Percentiles rank a stretch among this genome's conserved stretches.
Conservation (phyloP, 805 yeast genomes). For the Middelhovenomyces tepae region DNA sequence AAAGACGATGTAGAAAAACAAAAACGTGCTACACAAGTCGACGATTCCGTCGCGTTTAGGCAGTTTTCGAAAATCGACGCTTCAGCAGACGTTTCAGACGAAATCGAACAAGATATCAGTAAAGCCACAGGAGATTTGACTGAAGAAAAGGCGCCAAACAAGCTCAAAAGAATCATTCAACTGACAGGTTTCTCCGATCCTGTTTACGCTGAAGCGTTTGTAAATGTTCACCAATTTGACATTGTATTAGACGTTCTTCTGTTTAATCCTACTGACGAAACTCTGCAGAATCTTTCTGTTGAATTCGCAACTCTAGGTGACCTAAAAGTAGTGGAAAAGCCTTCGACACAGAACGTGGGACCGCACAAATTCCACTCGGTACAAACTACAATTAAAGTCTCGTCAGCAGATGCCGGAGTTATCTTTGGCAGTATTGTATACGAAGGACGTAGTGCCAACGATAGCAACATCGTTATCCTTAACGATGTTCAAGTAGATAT, state of each 20-base stretch:
- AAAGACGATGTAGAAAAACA: conserved; percentile 48
- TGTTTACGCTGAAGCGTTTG: conserved; percentile 94
- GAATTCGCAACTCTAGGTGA: conserved; percentile 97
- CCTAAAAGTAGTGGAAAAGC: conserved; percentile 86
- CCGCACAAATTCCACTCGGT: conserved; percentile 96
- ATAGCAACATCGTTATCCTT: conserved; percentile 79
- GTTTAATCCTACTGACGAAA: conserved; percentile 83
- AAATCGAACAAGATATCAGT: conserved; percentile 45
- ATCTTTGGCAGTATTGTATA: conserved; percentile 95
- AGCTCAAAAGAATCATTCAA: conserved; percentile 80
- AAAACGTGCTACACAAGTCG: conserved; percentile 64
- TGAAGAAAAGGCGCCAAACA: conserved; percentile 55
- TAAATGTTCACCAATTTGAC: conserved; percentile 93
- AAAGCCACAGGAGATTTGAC: conserved; percentile 42
- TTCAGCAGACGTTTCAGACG: conserved; percentile 36
- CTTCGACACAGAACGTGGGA: conserved; percentile 81
- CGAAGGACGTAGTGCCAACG: conserved; percentile 91
- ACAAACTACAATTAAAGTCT: conserved; percentile 84
- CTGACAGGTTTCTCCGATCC: conserved; percentile 98
- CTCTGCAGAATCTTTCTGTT: conserved; percentile 82
- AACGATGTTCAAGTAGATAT: conserved; percentile 94
- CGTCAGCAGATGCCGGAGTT: conserved; percentile 97
- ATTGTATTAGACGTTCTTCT: conserved; percentile 87
- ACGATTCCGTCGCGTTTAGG: conserved; percentile 69
- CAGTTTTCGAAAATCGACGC: conserved; percentile 51